A percentile compares a stretch with the other conserved stretches of the same genome.
Conservation (phyloP, 2,329 filamentous ascomycete genomes). For the Zasmidium cellare region DNA sequence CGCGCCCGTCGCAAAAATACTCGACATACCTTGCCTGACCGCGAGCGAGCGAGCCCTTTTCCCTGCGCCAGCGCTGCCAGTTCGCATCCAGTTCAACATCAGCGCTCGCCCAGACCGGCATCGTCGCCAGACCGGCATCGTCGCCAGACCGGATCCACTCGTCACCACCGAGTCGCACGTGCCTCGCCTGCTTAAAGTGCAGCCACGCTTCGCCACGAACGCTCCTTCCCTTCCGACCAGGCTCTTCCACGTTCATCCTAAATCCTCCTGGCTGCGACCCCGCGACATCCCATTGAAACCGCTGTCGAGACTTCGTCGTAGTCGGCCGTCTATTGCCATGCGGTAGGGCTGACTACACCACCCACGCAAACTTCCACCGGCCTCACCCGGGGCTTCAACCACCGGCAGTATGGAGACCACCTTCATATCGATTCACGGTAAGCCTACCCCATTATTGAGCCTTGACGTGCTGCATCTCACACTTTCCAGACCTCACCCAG, state of each 20-base stretch:
- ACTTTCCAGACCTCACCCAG: conserved; percentile 62
- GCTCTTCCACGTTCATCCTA: background rate
- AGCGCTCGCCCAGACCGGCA: background rate
- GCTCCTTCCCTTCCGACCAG: background rate
- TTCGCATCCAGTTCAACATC: background rate
- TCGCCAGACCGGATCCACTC: background rate
- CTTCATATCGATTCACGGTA: conserved; percentile 89
- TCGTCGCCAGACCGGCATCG: background rate
- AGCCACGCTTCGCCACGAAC: background rate
- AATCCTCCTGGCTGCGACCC: background rate
- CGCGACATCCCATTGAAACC: background rate
- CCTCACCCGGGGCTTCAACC: background rate
- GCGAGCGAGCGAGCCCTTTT: background rate
- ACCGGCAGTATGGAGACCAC: conserved; percentile 49
- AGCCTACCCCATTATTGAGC: conserved; percentile 36
- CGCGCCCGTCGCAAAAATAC: background rate
- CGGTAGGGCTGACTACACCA: background rate
- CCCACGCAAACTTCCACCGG: background rate
- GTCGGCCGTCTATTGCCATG: conserved; percentile 8
- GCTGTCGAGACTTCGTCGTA: background rate
- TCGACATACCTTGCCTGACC: background rate
- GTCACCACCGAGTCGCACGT: background rate
- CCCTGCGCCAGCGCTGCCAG: background rate
- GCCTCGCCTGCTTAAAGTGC: background rate
- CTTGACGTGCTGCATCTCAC: background rate